Conservation (phyloP, 257 asterid species). For the Solanum chaucha region DNA sequence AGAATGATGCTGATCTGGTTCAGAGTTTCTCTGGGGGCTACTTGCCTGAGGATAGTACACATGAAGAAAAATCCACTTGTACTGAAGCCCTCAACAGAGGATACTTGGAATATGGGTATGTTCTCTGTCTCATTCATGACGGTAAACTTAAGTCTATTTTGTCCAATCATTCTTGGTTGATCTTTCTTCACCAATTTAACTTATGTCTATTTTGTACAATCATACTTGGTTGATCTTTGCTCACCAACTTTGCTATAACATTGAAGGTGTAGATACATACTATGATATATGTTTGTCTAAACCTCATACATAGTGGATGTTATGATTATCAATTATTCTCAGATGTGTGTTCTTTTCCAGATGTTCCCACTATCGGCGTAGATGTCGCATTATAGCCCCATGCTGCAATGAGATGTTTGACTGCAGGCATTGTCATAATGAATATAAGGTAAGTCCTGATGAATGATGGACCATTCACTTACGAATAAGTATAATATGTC, state of each 20-base stretch:
- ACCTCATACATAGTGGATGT: neutral
- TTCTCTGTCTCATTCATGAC: neutral
- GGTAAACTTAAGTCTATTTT: neutral
- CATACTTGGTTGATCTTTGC: neutral
- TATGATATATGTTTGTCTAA: neutral
- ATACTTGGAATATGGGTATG: slow-evolving; percentile 67
- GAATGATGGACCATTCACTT: neutral
- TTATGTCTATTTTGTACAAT: neutral
- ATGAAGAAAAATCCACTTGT: slow-evolving; percentile 13
- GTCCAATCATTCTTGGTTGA: neutral
- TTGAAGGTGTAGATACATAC: neutral
- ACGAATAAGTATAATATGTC: neutral
- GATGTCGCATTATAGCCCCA: slow-evolving; percentile 82
- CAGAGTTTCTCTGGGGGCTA: slow-evolving; percentile 17
- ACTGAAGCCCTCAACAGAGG: slow-evolving; percentile 47
- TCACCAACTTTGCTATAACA: neutral
- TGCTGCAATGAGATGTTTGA: slow-evolving; percentile 73
- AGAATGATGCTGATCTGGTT: slow-evolving; percentile 4
- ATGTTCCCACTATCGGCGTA: slow-evolving; percentile 75
- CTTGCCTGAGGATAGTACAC: slow-evolving; percentile 6
- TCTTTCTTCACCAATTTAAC: neutral
- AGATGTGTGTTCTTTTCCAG: slow-evolving; percentile 20
- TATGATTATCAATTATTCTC: neutral
- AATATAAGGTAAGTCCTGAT: slow-evolving; percentile 45
- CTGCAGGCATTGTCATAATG: slow-evolving; percentile 96